These are phyloP conservation scores for Boletus rufocinnamomeus DNA, from an alignment of 768 basidiomycete species.

Conservation along the genomic window DNA sequence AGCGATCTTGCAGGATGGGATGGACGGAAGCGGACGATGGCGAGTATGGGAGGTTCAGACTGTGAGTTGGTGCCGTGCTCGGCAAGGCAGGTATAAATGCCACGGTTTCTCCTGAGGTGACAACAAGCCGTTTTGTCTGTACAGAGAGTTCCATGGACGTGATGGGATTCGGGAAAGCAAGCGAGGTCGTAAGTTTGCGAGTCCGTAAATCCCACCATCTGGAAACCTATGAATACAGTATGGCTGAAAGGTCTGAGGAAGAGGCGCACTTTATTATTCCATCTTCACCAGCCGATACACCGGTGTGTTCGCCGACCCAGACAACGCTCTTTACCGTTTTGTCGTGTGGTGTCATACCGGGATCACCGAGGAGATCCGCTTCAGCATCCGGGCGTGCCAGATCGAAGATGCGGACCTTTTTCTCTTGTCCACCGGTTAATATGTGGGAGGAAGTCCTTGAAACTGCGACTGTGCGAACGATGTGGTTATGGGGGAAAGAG, in stretches of 20 bases:
- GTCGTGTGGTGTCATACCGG: conserved; percentile 68
- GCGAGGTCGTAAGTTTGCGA: conserved; percentile 63
- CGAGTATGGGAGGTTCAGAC: conserved; percentile 76
- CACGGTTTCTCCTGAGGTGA: conserved; percentile 91
- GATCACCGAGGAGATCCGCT: conserved; percentile 73
- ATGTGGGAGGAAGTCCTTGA: conserved; percentile 70
- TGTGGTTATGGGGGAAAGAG: conserved; percentile 98
- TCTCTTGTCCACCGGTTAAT: conserved; percentile 94
- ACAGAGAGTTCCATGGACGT: conserved; percentile 92
- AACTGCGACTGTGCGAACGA: conserved; percentile 92
- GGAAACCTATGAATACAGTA: conserved; percentile 19
- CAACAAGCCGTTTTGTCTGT: conserved; percentile 78
- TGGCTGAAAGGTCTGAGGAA: neutral
- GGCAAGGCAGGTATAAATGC: conserved; percentile 84
- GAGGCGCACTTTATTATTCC: conserved; percentile 74
- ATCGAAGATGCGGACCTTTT: conserved; percentile 96
- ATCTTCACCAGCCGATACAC: conserved; percentile 92
- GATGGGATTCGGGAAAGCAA: conserved; percentile 77
- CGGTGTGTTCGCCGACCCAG: conserved; percentile 87
- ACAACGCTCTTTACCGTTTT: conserved; percentile 92
- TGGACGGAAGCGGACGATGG: conserved; percentile 96
- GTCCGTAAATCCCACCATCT: conserved; percentile 98
- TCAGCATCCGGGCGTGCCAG: conserved; percentile 84
- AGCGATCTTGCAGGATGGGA: conserved; percentile 83
- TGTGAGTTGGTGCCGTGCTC: conserved; percentile 65